These are phyloP conservation scores for Ramalina intermedia DNA, from an alignment of 495 filamentous ascomycete genomes.

Conservation along the genomic window DNA sequence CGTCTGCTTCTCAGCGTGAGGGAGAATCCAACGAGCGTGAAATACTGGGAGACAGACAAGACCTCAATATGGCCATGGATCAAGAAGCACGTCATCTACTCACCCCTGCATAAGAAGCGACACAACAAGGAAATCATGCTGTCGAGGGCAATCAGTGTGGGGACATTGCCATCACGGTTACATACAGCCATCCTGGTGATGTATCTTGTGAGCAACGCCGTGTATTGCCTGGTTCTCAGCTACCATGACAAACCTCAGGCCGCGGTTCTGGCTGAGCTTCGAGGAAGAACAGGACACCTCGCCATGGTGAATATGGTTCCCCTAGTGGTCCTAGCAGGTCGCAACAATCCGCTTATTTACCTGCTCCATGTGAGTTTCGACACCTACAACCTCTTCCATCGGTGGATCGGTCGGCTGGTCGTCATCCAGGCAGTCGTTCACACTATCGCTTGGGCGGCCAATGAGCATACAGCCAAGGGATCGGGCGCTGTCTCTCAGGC, in stretches of 20 bases:
- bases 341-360: constrained; percentile 84
- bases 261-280: constrained; percentile 48
- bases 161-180: constrained; percentile 76
- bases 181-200: constrained; percentile 59
- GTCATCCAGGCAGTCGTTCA: constrained; percentile 65
- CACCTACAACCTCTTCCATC: constrained; percentile 87
- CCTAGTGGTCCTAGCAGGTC: constrained; percentile 70
- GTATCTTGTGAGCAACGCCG: constrained; percentile 64
- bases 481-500: constrained; percentile 42
- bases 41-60: constrained; percentile 50
- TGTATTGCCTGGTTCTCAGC: constrained; percentile 65
- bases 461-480: constrained; percentile 28
- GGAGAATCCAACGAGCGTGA: constrained; percentile 31
- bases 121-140: constrained; percentile 83
- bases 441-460: constrained; percentile 51
- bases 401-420: constrained; percentile 86
- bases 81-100: constrained; percentile 70
- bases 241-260: constrained; percentile 35
- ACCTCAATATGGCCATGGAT: constrained; percentile 51
- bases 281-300: constrained; percentile 74
- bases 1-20: constrained; percentile 57
- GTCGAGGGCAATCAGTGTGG: constrained; percentile 73
- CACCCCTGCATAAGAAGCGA: constrained; percentile 66
- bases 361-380: constrained; percentile 84
- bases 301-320: constrained; percentile 85